These are phyloP conservation scores for Breynia disticha DNA, from an alignment of 441 rosid species.

Conservation along the genomic window DNA sequence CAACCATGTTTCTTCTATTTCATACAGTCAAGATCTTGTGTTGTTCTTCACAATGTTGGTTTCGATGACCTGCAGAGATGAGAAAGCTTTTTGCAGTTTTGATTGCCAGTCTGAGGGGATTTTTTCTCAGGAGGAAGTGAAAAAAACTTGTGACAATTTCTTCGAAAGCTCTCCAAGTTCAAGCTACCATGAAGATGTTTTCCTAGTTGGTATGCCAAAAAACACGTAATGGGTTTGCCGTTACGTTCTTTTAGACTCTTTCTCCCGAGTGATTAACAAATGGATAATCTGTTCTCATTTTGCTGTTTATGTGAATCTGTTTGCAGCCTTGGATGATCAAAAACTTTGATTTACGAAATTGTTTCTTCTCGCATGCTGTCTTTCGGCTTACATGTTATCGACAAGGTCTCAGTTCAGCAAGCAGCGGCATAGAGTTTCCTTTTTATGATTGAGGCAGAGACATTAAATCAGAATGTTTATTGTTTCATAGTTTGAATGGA, in stretches of 20 bases:
- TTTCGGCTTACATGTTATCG: constrained; percentile 6
- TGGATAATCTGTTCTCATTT: constrained; percentile 18
- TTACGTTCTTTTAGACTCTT: constrained; percentile 6
- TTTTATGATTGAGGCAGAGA: constrained; percentile 2
- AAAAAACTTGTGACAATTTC: constrained; percentile 13
- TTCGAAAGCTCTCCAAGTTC: constrained; percentile 25
- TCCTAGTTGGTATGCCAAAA: constrained; percentile 25
- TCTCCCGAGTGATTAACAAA: neutral
- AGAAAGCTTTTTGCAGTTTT: constrained; percentile 21
- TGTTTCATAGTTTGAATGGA: constrained; percentile 12
- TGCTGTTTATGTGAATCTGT: constrained; percentile 21
- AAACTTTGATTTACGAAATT: constrained; percentile 10
- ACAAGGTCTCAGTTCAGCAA: constrained; percentile 19
- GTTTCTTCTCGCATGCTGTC: constrained; percentile 2
- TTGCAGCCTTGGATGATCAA: constrained; percentile 24
- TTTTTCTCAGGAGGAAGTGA: constrained; percentile 27
- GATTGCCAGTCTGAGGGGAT: constrained; percentile 24
- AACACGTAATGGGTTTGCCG: constrained; percentile 13
- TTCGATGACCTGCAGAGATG: constrained; percentile 16
- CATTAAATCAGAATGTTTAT: constrained; percentile 9
- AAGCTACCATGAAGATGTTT: constrained; percentile 35
- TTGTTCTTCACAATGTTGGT: neutral
- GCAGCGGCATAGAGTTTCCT: constrained; percentile 13
- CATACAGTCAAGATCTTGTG: neutral
- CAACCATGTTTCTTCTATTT: neutral